These are phyloP conservation scores for Ceratocystis eucalypticola DNA, from an alignment of 2,329 filamentous ascomycete genomes.

Conservation along the genomic window DNA sequence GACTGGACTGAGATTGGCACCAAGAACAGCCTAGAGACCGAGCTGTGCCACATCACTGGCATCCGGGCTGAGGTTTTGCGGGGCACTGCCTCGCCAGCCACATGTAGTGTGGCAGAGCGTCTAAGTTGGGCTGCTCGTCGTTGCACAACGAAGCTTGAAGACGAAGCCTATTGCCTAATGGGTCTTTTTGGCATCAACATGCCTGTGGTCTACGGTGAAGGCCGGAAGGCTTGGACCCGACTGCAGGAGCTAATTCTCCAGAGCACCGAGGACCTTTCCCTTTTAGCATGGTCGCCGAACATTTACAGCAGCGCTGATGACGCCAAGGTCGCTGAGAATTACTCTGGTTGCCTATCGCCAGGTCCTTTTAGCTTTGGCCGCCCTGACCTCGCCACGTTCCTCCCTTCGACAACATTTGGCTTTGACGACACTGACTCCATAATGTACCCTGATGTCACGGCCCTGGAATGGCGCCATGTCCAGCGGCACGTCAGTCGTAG, in stretches of 20 bases:
- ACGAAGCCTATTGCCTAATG: constrained; percentile 25
- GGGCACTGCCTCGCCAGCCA: constrained; percentile 5
- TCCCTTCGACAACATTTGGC: constrained; percentile 19
- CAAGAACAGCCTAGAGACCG: constrained; percentile 20
- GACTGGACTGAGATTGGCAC: constrained; percentile 24
- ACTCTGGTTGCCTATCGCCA: constrained; percentile 16
- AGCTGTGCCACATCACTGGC: constrained; percentile 21
- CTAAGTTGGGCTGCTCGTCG: constrained; percentile 24
- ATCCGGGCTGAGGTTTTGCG: constrained; percentile 22
- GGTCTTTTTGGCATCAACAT: constrained; percentile 25
- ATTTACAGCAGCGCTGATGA: constrained; percentile 6
- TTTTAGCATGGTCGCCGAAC: constrained; percentile 25
- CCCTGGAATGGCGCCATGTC: constrained; percentile 17
- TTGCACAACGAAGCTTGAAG: constrained; percentile 23
- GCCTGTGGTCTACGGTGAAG: constrained; percentile 25
- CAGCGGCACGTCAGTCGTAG: constrained; percentile 18
- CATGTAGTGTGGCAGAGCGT: constrained; percentile 20
- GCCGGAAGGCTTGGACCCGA: constrained; percentile 25
- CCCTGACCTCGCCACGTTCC: constrained; percentile 18
- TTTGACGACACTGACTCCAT: constrained; percentile 21
- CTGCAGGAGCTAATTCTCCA: constrained; percentile 28
- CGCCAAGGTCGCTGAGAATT: neutral
- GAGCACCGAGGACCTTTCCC: constrained; percentile 26
- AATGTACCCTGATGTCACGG: constrained; percentile 19
- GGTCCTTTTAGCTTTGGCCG: constrained; percentile 16